Percentiles rank a stretch among this genome's conserved stretches.
Evolutionary conservation across 2,329 filamentous ascomycete genomes (phyloP).

Genomic region (Paecilomyces sp.): DNA sequence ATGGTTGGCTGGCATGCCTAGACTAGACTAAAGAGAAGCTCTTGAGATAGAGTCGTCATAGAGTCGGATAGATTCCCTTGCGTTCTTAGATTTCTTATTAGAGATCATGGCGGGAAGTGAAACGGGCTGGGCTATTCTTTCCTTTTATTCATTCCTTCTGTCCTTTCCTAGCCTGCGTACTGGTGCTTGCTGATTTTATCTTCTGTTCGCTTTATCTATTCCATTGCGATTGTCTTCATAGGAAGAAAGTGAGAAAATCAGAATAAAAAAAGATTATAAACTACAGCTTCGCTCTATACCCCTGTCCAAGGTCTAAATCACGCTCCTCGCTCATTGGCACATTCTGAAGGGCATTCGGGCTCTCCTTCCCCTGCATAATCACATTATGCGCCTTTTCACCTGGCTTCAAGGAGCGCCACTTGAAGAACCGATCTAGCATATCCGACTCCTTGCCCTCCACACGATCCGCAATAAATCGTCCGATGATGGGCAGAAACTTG

Average conservation of each 20-base stretch:
- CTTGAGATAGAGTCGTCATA: background rate
- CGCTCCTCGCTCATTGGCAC: conserved; percentile 4
- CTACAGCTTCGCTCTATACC: background rate
- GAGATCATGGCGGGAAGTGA: too few species aligned
- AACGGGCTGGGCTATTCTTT: background rate
- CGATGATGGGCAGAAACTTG: conserved; percentile 53
- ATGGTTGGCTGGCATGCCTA: background rate
- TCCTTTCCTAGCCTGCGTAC: background rate
- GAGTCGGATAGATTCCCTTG: background rate
- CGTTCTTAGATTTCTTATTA: background rate
- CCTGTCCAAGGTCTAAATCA: background rate
- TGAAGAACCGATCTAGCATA: conserved; percentile 12
- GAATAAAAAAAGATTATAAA: background rate
- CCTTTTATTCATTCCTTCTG: background rate
- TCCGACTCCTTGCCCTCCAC: conserved; percentile 33
- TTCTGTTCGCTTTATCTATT: background rate
- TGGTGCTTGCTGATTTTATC: background rate
- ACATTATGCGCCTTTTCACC: conserved; percentile 10
- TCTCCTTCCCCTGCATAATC: conserved; percentile 14
- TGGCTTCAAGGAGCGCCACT: conserved; percentile 13
- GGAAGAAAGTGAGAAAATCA: background rate
- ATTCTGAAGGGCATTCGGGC: conserved; percentile 10
- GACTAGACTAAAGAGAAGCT: background rate
- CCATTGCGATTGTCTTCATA: background rate
- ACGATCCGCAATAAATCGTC: conserved; percentile 48